Percentiles rank a stretch among this genome's conserved stretches.
phyloP scores from a whole-genome alignment of 2,329 filamentous ascomycete species.

The Lachnellula cervina region DNA sequence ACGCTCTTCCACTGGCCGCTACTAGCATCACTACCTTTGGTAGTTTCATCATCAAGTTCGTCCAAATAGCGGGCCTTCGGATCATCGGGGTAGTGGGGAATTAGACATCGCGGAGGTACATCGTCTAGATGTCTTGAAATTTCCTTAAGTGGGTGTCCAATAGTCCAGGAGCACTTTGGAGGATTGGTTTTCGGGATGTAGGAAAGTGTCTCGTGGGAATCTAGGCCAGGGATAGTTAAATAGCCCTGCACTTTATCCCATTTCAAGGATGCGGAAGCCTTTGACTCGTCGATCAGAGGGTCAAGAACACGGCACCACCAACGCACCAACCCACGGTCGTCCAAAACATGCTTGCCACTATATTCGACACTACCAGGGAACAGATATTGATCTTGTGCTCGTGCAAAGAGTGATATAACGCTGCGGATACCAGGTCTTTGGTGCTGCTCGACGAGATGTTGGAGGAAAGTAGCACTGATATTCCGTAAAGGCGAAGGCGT shows the following conservation, averaged over 20 bases:
- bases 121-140: conserved; percentile 59
- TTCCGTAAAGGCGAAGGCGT: conserved; percentile 68
- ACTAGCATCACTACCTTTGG: conserved; percentile 51
- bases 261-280: conserved; percentile 1
- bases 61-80: conserved; percentile 86
- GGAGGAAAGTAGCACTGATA: conserved; percentile 70
- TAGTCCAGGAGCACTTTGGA: conserved; percentile 49
- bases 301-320: conserved; percentile 95
- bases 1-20: conserved; percentile 78
- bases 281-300: conserved; percentile 49
- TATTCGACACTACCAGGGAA: conserved; percentile 91
- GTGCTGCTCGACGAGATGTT: conserved; percentile 65
- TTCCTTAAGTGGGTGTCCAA: conserved; percentile 65
- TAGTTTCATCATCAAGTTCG: conserved; percentile 81
- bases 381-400: conserved; percentile 88
- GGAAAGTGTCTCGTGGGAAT: conserved; percentile 71
- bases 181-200: conserved; percentile 59
- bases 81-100: conserved; percentile 91
- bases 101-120: conserved; percentile 74
- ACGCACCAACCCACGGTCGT: conserved; percentile 82
- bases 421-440: conserved; percentile 61
- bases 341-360: conserved; percentile 78
- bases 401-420: conserved; percentile 84
- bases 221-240: conserved; percentile 81
- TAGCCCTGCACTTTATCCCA: conserved; percentile 64